phyloP scores from a whole-genome alignment of 345 rosid species.

The Gynandropsis gynandra region DNA sequence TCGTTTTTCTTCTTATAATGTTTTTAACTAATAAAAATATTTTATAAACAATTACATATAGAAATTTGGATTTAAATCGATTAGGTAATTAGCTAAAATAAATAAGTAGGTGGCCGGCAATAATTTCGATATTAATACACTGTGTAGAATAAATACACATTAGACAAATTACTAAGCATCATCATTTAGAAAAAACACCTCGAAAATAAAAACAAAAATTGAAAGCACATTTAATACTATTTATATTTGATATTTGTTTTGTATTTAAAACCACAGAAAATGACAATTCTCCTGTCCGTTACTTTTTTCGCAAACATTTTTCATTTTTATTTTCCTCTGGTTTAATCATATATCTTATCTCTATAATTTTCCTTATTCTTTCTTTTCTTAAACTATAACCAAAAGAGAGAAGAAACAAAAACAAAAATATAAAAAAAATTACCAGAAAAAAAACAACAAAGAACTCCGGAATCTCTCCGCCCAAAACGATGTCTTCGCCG shows the following conservation, averaged over 20 bases:
- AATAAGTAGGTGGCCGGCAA: slow-evolving; percentile 21
- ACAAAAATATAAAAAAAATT: background rate
- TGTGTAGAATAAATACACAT: background rate
- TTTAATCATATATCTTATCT: slow-evolving; percentile 37
- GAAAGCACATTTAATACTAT: background rate
- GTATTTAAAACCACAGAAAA: slow-evolving; percentile 36
- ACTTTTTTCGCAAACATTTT: slow-evolving; percentile 30
- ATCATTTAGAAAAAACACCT: slow-evolving; percentile 30
- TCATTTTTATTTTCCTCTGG: slow-evolving; percentile 23
- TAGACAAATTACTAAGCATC: slow-evolving; percentile 27
- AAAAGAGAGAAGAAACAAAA: slow-evolving; percentile 21
- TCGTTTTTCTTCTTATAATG: no score
- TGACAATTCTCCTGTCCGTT: slow-evolving; percentile 63
- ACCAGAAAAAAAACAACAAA: background rate
- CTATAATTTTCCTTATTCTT: slow-evolving; percentile 20
- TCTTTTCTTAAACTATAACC: slow-evolving; percentile 27
- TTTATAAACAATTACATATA: no score
- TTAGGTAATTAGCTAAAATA: no score
- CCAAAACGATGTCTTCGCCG: slow-evolving; percentile 33
- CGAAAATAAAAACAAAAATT: slow-evolving; percentile 19
- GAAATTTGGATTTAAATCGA: no score
- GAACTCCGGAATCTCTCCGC: background rate
- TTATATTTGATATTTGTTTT: no score
- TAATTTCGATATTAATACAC: slow-evolving; percentile 23
- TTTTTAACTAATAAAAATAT: no score